Base-by-base conservation (phyloP, 345 rosid species). In the Cochlearia excelsa region DNA sequence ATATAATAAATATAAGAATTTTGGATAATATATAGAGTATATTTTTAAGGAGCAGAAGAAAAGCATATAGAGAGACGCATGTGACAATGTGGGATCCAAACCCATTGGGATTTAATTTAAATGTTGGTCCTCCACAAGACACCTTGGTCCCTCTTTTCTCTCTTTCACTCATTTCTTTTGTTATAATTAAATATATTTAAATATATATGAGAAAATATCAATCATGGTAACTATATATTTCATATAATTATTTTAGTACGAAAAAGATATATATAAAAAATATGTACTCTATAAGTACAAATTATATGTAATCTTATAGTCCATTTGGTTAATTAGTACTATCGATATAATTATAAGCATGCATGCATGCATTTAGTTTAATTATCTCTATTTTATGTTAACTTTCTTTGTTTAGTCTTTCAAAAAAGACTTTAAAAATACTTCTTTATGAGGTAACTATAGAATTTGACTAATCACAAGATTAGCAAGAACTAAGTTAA, bases 81-180 rank as follows among this genome's bases (percentile, higher is more conserved):
- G 77, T 74, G 75, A 71, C 78, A 73, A 59, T 71, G 80, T 79
- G 84, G 91, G 86, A 73, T 75, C 86, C 81, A 69, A 69, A 5
- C 73, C 80, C 77, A 71, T 69, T 71, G 69, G 75, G 64, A 48
- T 61, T 65, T 57, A 77, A 58, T 57, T 64, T 61, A 70, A 35
- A 26, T 86, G 89, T 80, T 80, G 75, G 72, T 53, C 81, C 77
- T 78, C 77, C 76, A 58, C 72, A 43, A 66, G 83, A 73, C 83
- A 85, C 40, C 8, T 65, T 73, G 85, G 93, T 66, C 87, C 88
- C 74, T 34, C 70, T 30, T 67, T 27, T 70, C 51, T 65, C 65
- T 29, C 70, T 26, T 56, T 26, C 61, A 26, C 27, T 30, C 7
- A 43, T 55, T 16, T 16, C 23, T 16, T 16, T 16, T 16, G 23